Percentiles rank a stretch among this genome's conserved stretches.
Conservation (phyloP, 2,329 filamentous ascomycete species). For the Fusarium udum region DNA sequence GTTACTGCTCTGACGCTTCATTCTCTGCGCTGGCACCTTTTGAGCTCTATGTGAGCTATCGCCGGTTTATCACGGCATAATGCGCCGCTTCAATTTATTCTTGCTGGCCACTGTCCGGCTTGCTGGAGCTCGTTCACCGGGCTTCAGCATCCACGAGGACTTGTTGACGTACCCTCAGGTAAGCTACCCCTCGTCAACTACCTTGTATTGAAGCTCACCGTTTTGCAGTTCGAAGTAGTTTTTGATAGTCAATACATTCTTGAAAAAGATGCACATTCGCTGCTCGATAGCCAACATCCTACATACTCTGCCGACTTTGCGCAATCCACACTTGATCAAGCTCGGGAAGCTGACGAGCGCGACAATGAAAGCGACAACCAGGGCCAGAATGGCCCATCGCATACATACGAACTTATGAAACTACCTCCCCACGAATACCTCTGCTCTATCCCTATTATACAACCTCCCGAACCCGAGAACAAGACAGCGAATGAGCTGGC, state of each 20-base stretch:
- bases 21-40: conserved; percentile 14
- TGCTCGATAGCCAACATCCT: conserved; percentile 58
- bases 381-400: conserved; percentile 29
- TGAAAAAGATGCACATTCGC: conserved; percentile 72
- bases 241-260: conserved; percentile 79
- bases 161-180: conserved; percentile 88
- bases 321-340: conserved; percentile 51
- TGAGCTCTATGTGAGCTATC: conserved; percentile 45
- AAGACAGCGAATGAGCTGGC: conserved; percentile 73
- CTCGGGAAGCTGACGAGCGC: conserved; percentile 39
- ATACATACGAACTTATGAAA: conserved; percentile 78
- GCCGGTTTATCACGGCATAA: conserved; percentile 47
- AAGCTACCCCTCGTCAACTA: conserved; percentile 42
- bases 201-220: conserved; percentile 19
- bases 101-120: conserved; percentile 58
- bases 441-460: conserved; percentile 82
- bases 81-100: conserved; percentile 61
- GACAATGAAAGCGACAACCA: conserved; percentile 44
- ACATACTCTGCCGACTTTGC: conserved; percentile 54
- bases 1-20: conserved; percentile 15
- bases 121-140: conserved; percentile 58
- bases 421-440: conserved; percentile 77
- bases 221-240: conserved; percentile 76
- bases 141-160: conserved; percentile 90
- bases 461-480: conserved; percentile 64